Evolutionary conservation across 192 early-diverging fungal species (phyloP).

Genomic region (Martensiomyces pterosporus): DNA sequence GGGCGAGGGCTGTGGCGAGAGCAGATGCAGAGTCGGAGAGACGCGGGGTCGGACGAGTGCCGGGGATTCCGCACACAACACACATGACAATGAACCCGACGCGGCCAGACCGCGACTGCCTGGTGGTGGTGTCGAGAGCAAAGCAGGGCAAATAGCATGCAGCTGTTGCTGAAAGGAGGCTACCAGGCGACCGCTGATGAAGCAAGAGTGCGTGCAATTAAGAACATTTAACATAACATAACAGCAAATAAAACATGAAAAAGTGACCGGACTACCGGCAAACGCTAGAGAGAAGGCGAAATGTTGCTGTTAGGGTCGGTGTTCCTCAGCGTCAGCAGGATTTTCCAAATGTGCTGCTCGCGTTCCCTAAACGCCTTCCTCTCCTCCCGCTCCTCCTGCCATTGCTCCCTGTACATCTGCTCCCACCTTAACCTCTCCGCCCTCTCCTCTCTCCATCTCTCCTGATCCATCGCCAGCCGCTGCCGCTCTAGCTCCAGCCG

Average conservation of each 20-base stretch:
- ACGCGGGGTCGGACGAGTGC: slow-evolving; percentile 5
- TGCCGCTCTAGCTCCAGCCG: slow-evolving; percentile 21
- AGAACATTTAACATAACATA: slow-evolving; percentile 3
- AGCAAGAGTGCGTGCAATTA: too few species aligned
- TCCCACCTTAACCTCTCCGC: slow-evolving; percentile 23
- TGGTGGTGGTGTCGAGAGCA: slow-evolving; percentile 13
- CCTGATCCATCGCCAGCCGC: slow-evolving; percentile 17
- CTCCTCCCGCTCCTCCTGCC: slow-evolving; percentile 32
- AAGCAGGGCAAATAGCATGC: background rate
- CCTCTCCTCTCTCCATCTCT: slow-evolving; percentile 32
- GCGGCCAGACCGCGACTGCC: slow-evolving; percentile 36
- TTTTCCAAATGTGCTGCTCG: slow-evolving; percentile 22
- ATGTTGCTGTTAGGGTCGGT: background rate
- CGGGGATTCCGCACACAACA: slow-evolving; percentile 24
- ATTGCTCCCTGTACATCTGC: slow-evolving; percentile 30
- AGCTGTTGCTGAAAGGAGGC: too few species aligned
- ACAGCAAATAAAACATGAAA: slow-evolving; percentile 8
- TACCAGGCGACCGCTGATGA: too few species aligned
- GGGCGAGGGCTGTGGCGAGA: too few species aligned
- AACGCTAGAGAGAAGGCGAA: too few species aligned
- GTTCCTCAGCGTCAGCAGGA: slow-evolving; percentile 8
- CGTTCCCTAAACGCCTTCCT: slow-evolving; percentile 19
- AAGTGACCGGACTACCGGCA: too few species aligned
- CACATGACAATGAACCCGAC: slow-evolving; percentile 38
- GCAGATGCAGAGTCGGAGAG: too few species aligned